These are phyloP conservation scores for Metschnikowia gruessii DNA, from an alignment of 805 yeast genomes.

Conservation along the genomic window DNA sequence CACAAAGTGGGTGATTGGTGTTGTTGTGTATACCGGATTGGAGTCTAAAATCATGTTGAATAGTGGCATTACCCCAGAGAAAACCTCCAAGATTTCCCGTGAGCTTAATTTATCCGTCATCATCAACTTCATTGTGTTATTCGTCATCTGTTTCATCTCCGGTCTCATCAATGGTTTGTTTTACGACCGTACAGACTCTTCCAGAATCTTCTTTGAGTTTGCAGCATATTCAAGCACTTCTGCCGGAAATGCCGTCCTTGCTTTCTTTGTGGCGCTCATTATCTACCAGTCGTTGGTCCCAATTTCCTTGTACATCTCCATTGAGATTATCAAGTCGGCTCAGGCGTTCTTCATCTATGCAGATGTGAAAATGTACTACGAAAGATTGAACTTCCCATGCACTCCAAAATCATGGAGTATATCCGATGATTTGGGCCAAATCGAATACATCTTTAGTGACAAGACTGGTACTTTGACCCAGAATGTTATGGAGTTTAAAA, in stretches of 20 bases:
- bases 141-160: conserved; percentile 63
- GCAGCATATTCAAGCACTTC: conserved; percentile 58
- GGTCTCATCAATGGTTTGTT: conserved; percentile 70
- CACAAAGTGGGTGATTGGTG: conserved; percentile 72
- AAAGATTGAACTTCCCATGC: conserved; percentile 71
- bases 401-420: conserved; percentile 84
- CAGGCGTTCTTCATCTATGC: conserved; percentile 80
- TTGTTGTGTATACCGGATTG: conserved; percentile 71
- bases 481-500: conserved; percentile 82
- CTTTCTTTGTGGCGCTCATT: conserved; percentile 73
- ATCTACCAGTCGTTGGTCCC: conserved; percentile 80
- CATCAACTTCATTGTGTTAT: conserved; percentile 58
- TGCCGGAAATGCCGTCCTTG: conserved; percentile 63
- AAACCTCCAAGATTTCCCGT: conserved; percentile 60
- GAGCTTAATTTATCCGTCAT: conserved; percentile 67
- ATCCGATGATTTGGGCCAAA: conserved; percentile 82
- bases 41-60: conserved; percentile 78
- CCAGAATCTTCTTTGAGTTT: conserved; percentile 57
- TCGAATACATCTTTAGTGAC: conserved; percentile 80
- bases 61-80: conserved; percentile 75
- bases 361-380: conserved; percentile 70
- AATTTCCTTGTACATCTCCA: conserved; percentile 74
- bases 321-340: conserved; percentile 78
- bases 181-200: conserved; percentile 43
- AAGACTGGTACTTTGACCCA: conserved; percentile 84